Base-by-base conservation (phyloP, 2,329 filamentous ascomycete genomes). In the Sporothrix variecibatus region DNA sequence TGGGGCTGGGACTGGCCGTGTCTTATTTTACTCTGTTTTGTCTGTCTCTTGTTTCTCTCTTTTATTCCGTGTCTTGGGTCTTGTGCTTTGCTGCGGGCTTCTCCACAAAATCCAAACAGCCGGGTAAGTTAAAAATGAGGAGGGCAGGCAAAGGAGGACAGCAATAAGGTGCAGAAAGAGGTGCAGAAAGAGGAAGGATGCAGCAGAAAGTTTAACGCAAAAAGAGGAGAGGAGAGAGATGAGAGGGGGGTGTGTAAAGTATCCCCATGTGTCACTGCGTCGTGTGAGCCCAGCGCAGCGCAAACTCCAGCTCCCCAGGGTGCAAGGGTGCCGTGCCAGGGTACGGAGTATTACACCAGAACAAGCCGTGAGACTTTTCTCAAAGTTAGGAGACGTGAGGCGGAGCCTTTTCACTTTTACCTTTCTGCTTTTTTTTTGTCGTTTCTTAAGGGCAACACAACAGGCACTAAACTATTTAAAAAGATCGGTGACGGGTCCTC, bases 101-200 rank as follows among this genome's bases (percentile, higher is more conserved):
- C 72, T 72, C 74, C 74, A 73, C 72, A 71, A 75, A 74, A 74
- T 72, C 74, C 74, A 72, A 71, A 74, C 72, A 69, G 70, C 74
- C 74, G 74, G 74, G 70, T 73, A 60, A 74, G 72, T 70, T 58
- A 11, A 68, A 49, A 71, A 38, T 23, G 34, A 31, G 40, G 43
- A 46, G 53, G 23, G 34, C 3, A 53, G 17, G 58, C 23, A 58
- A 28, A 23, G 28, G 40, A n/a, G 28, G 51, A 2, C 49, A 60
- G 15, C 26, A 43, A 5, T 12, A 38, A 20, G 56, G 26, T 38
- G 28, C 17, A 28, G 56, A 62, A 17, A 9, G n/a, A 5, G 28
- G 17, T 7, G 31, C 20, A n/a, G 60, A 64, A 64, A n/a, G 31
- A 64, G 34, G 60, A 34, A 38, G 70, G 23, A 26, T 43, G 23